Evolutionary conservation across 306 rosid species (phyloP), one percentile per base, ranked within the genome.

Genomic region (Fragaria ananassa): DNA sequence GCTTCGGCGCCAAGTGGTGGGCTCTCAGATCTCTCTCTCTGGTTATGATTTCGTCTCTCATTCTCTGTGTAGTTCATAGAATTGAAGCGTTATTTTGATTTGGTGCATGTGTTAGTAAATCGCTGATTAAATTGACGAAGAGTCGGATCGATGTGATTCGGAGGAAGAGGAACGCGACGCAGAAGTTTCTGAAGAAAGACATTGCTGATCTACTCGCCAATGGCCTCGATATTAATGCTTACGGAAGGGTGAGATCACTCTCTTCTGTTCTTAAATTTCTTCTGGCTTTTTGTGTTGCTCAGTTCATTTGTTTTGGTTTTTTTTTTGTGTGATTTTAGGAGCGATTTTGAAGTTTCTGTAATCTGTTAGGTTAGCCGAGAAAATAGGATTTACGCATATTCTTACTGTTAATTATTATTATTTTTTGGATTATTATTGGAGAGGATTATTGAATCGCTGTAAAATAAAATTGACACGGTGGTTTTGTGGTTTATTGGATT

Each of bases 71-170:
- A 89, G 29, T 23, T 25, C 29, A 6, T 34, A 17, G 18, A 44
- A 60, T 14, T 15, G 18, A 15, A 49, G 6, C 19, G n/a, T 47
- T 15, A 3, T 42, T 49, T 49, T 4, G n/a, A 10, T 86, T 72
- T 44, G 70, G 10, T 34, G 60, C 18, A 46, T 76, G 60, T 15
- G 62, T 77, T 72, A 95, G 98, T 78, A 92, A 96, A 83, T 85
- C 96, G 81, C 71, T 83, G 89, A 87, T 96, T 71, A 91, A 96
- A 80, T 72, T 76, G 86, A 92, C 91, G 76, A 96, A 91, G 83
- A 84, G 83, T 78, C 96, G 98, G 90, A 96, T 96, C 90, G 97
- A 96, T 83, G 90, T 86, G 87, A 81, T 96, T 69, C 89, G 93
- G 88, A 88, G 97, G 86, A 96, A 87, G 94, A 87, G 92, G 85